These are phyloP conservation scores for Ceriops tagal DNA, from an alignment of 345 rosid genomes.

Conservation along the genomic window DNA sequence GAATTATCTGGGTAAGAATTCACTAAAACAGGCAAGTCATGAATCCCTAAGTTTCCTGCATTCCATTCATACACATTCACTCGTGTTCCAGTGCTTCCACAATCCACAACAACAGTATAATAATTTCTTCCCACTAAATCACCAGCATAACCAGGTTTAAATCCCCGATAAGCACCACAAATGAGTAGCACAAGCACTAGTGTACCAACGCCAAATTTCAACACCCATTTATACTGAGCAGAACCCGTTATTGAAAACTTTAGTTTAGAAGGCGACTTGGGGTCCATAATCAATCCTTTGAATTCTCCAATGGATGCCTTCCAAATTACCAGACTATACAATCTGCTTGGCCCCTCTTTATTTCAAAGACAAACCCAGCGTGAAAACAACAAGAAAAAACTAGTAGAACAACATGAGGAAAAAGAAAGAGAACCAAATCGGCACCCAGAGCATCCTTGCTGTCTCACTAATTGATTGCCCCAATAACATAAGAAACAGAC, in stretches of 20 bases:
- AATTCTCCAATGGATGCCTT: conserved; percentile 9
- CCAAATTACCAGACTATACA: conserved; percentile 5
- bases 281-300: conserved; percentile 29
- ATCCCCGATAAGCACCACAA: conserved; percentile 23
- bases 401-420: not conserved
- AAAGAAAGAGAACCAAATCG: not conserved
- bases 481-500: too few relatives aligned
- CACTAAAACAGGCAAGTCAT: conserved; percentile 38
- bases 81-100: conserved; percentile 66
- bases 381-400: not conserved
- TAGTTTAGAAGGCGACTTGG: conserved; percentile 50
- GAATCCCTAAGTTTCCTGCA: conserved; percentile 14
- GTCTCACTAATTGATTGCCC: not conserved
- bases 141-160: conserved; percentile 14
- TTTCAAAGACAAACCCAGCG: not conserved
- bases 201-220: conserved; percentile 17
- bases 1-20: conserved; percentile 40
- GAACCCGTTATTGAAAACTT: conserved; percentile 25
- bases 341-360: not conserved
- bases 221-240: conserved; percentile 15
- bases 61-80: conserved; percentile 55
- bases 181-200: conserved; percentile 24
- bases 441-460: not conserved
- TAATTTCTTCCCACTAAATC: conserved; percentile 7
- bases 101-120: conserved; percentile 51